A percentile compares a stretch with the other conserved stretches of the same genome.
These are phyloP conservation scores for Talaromyces borbonicus DNA, from an alignment of 495 filamentous ascomycete species.

Conservation along the genomic window DNA sequence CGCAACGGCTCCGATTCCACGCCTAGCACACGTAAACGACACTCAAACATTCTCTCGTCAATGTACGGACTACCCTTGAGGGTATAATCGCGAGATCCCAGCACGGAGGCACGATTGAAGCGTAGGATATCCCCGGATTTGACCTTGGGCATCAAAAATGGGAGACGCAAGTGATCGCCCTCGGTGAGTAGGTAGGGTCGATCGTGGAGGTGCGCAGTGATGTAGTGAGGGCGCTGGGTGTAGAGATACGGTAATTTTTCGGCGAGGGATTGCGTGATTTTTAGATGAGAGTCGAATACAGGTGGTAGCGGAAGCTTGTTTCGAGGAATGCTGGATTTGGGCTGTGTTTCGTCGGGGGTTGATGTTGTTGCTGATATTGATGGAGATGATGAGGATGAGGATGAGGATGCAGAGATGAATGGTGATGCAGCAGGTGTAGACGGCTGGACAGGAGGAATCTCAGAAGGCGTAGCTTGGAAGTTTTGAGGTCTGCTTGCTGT, in stretches of 20 bases:
- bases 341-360: slow-evolving; percentile 9
- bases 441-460: slow-evolving; percentile 20
- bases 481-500: slow-evolving; percentile 14
- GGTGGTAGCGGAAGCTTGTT: slow-evolving; percentile 28
- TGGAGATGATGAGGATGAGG: slow-evolving; percentile 9
- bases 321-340: slow-evolving; percentile 16
- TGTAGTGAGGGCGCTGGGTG: slow-evolving; percentile 74
- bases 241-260: slow-evolving; percentile 66
- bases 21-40: slow-evolving; percentile 75
- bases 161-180: slow-evolving; percentile 81
- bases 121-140: slow-evolving; percentile 74
- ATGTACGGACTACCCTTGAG: slow-evolving; percentile 68
- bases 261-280: slow-evolving; percentile 47
- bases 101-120: slow-evolving; percentile 65
- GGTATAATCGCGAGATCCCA: slow-evolving; percentile 87
- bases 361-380: slow-evolving; percentile 7
- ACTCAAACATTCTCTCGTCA: slow-evolving; percentile 74
- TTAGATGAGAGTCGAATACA: slow-evolving; percentile 25
- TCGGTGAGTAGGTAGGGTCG: slow-evolving; percentile 80
- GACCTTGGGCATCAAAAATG: slow-evolving; percentile 86
- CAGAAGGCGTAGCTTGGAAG: slow-evolving; percentile 15
- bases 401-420: slow-evolving; percentile 15
- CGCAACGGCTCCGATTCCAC: slow-evolving; percentile 82
- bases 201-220: slow-evolving; percentile 77
- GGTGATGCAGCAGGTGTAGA: slow-evolving; percentile 22